Base-by-base conservation (phyloP, 495 filamentous ascomycete species). In the Aspergillus conjunctus region DNA sequence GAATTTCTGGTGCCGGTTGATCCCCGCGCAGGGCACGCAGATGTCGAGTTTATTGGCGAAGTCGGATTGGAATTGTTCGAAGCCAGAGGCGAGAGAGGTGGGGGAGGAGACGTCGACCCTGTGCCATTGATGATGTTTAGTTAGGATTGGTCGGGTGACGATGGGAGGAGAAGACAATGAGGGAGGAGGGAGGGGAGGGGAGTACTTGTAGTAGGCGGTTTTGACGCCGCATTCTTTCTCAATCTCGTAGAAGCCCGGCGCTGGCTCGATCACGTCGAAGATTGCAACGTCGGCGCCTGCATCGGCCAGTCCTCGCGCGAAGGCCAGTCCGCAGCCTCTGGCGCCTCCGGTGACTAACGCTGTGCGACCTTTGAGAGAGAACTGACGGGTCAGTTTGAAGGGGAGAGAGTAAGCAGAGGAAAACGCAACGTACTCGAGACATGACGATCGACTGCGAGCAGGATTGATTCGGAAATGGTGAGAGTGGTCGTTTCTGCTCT, bases 301-400 rank as follows among this genome's bases (percentile, higher is more conserved):
- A 78, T 94, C 91, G 41, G 92, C 92, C 2, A 95, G 77, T 2
- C 85, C 90, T 34, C 91, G 67, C 14, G 88, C 88, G 69, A 93
- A 91, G 6, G 89, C 83, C 62, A 89, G 82, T 0, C 92, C 92
- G 53, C 93, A 92, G 32, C 91, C 92, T 45, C 92, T 79, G 9
- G 90, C 91, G 21, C 89, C 90, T 31, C 92, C 92, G 0, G 92
- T 96, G 12, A 95, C 79, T 31, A 94, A 74, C 7, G 92, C 92
- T 1, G 88, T 94, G 68, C 92, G 69, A n/a, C 74, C 73, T 62
- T 75, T 61, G 18, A 79, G 70, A 21, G 75, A 75, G 51, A 80
- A 79, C 71, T 74, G 30, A 12, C 12, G 1, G 7, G 37, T 70
- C 45, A 68, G 67, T 34, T n/a, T 7, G 7, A 22, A 54, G 45